Evolutionary conservation across 129 eudicot species (phyloP), one percentile per base, ranked within the genome.

Genomic region (Artemisia annua): DNA sequence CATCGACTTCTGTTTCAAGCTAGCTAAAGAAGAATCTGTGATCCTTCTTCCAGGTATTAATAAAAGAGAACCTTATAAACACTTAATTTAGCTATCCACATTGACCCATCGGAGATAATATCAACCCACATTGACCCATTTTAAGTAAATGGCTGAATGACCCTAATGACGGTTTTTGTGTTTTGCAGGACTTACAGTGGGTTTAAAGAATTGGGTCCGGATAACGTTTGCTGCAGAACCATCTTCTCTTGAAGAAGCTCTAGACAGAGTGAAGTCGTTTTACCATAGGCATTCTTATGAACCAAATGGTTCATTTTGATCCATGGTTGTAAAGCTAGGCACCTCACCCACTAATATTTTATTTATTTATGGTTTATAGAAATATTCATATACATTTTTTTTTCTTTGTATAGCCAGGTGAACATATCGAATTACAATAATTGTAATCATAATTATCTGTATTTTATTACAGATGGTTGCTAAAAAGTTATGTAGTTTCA

Each of bases 151-250:
- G 14, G 62, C 4, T 18, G 60, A 16, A 54, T 39, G 9, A 39
- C 9, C 13, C 3, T 70, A 15, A 32, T 71, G 0, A 4, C 3
- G n/a, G 53, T 16, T 28, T 9, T 54, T 14, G 18, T 30, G 32
- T 57, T 68, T 71, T 75, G 69, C 87, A 86, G 97, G 98, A 49
- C 63, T 80, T 56, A 85, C 97, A 3, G 97, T 94, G 30, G 98
- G 98, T 46, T 86, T 88, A 32, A 89, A 89, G 63, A 79, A 93
- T 65, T 93, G 98, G 98, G 75, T 93, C 16, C 81, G 98, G 22
- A 81, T 94, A 70, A 94, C 98, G 15, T 94, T 87, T 79, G 98
- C 98, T 0, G 93, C 82, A 6, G 98, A 94, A n/a, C 91, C 96
- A 28, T 80, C 91, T n/a, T 53, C 89, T n/a, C 87, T 94, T 5